These are phyloP conservation scores for Lachancea nothofagi DNA, from an alignment of 805 yeast genomes.

Conservation along the genomic window DNA sequence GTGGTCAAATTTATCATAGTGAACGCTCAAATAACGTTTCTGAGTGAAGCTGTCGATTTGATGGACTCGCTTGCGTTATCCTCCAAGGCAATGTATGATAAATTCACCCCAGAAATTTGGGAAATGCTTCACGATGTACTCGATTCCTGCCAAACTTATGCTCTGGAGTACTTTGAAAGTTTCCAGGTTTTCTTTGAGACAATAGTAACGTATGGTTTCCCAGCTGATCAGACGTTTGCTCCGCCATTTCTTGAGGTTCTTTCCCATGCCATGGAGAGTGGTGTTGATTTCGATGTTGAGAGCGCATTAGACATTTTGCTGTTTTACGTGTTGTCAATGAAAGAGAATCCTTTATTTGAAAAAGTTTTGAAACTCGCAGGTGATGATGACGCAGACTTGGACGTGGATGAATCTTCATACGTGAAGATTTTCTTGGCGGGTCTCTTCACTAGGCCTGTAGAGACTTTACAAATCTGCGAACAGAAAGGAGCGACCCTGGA, in stretches of 20 bases:
- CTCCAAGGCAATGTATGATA: constrained; percentile 40
- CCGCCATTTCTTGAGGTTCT: constrained; percentile 27
- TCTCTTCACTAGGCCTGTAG: constrained; percentile 54
- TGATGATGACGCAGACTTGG: constrained; percentile 30
- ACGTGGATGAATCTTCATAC: constrained; percentile 39
- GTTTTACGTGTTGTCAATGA: constrained; percentile 29
- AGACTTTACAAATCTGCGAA: constrained; percentile 49
- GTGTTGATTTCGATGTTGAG: constrained; percentile 36
- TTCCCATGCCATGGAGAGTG: constrained; percentile 27
- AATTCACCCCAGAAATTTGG: constrained; percentile 51
- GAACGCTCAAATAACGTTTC: constrained; percentile 53
- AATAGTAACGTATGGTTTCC: constrained; percentile 48
- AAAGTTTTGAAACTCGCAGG: constrained; percentile 25
- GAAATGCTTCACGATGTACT: constrained; percentile 43
- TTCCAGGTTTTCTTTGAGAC: constrained; percentile 54
- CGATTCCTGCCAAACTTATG: constrained; percentile 54
- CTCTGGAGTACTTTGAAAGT: constrained; percentile 51
- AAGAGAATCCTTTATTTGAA: constrained; percentile 29
- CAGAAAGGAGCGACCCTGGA: constrained; percentile 40
- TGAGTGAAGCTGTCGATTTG: constrained; percentile 60
- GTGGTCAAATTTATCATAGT: constrained; percentile 53
- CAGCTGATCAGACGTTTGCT: constrained; percentile 27
- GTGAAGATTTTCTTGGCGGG: constrained; percentile 59
- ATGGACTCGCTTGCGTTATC: constrained; percentile 50
- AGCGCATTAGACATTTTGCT: constrained; percentile 33